These are phyloP conservation scores for Trypanosoma platydactyli DNA, from an alignment of 208 protist species.

Conservation along the genomic window DNA sequence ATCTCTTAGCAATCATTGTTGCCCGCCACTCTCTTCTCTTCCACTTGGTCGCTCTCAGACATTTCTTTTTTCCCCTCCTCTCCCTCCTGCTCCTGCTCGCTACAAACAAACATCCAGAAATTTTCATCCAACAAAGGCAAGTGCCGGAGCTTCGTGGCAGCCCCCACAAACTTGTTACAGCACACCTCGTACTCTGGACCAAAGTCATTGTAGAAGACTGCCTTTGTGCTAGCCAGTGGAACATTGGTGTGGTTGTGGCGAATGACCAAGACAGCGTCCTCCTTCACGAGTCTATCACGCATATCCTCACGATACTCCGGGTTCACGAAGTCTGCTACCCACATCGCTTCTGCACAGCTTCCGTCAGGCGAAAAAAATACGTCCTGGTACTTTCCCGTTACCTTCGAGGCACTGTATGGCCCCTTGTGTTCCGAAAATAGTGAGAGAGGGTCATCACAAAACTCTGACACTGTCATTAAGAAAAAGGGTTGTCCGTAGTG, in stretches of 20 bases:
- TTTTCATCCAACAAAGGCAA: constrained; percentile 53
- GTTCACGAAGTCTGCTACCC: constrained; percentile 74
- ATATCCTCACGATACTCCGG: constrained; percentile 82
- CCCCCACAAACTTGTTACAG: constrained; percentile 42
- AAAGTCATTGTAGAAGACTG: constrained; percentile 84
- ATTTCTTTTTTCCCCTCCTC: background rate
- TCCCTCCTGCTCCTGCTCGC: constrained; percentile 20
- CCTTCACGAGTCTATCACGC: constrained; percentile 79
- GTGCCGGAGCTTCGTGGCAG: constrained; percentile 46
- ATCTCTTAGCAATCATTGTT: background rate
- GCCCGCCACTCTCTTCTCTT: background rate
- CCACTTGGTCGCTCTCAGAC: no score
- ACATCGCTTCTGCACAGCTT: constrained; percentile 60
- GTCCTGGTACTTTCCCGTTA: constrained; percentile 72
- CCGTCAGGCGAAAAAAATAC: constrained; percentile 87
- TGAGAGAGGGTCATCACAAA: constrained; percentile 72
- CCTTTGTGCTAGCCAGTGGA: constrained; percentile 61
- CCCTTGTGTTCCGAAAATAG: constrained; percentile 71
- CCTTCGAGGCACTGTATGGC: constrained; percentile 58
- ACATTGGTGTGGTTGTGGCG: constrained; percentile 80
- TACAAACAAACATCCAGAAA: constrained; percentile 83
- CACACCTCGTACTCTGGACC: constrained; percentile 81
- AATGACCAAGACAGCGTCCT: constrained; percentile 65
- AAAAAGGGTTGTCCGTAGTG: constrained; percentile 91
- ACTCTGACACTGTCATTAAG: constrained; percentile 71